Evolutionary conservation across 2,329 filamentous ascomycete species (phyloP).

Genomic region (Xylaria sp.): DNA sequence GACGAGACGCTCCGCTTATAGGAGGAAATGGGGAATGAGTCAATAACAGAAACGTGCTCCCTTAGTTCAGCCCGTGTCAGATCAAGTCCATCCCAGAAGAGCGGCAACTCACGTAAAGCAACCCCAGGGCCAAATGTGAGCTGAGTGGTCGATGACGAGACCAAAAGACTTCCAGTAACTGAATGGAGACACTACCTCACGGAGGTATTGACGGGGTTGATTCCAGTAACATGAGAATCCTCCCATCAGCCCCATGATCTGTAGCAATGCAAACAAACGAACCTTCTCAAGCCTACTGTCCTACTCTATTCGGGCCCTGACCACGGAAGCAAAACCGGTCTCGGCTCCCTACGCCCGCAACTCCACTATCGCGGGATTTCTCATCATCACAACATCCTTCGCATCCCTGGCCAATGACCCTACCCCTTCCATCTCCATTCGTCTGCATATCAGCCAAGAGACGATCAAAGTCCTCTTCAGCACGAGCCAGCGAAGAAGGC

Average conservation of each 20-base stretch:
- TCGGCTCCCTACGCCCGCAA: slow-evolving; percentile 13
- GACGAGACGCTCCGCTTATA: neutral
- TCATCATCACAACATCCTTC: slow-evolving; percentile 1
- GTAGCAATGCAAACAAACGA: neutral
- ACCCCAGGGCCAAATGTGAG: neutral
- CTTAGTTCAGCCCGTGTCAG: neutral
- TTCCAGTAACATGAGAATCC: neutral
- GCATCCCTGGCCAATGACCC: neutral
- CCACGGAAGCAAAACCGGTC: neutral
- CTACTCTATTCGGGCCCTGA: neutral
- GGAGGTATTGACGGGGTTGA: neutral
- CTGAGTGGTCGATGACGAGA: neutral
- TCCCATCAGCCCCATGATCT: too few species aligned
- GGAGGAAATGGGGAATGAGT: neutral
- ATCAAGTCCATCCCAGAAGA: slow-evolving; percentile 1
- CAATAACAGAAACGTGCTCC: neutral
- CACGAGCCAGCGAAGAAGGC: slow-evolving; percentile 27
- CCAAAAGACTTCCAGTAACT: neutral
- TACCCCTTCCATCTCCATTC: neutral
- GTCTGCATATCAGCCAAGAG: slow-evolving; percentile 18
- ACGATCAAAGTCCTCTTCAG: slow-evolving; percentile 28
- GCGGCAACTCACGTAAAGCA: neutral
- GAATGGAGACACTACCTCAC: neutral
- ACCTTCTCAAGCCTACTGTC: slow-evolving; percentile 10
- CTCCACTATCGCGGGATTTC: slow-evolving; percentile 21